Base-by-base conservation (phyloP, 73 alveolate genomes). In the Loxodes magnus region DNA sequence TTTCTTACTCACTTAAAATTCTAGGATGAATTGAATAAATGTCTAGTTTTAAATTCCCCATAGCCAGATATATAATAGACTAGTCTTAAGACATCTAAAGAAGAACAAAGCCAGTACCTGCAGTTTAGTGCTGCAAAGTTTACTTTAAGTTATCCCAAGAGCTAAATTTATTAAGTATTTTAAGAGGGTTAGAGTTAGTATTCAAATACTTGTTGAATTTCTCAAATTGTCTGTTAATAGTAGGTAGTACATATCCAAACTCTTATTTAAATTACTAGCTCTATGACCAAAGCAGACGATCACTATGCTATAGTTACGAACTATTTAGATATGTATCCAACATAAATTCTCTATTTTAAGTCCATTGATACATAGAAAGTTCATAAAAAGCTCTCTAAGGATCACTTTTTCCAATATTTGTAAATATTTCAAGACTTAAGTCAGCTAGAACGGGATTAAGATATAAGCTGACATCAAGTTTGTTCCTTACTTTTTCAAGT, bases 51-150 rank as follows among this genome's bases (percentile, higher is more conserved):
- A n/a, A n/a, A n/a, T n/a, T n/a, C n/a, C n/a, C n/a, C n/a, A n/a
- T n/a, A n/a, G n/a, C n/a, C n/a, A n/a, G n/a, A 48, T 84, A 84
- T 27, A 84, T 54, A 10, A 60, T 51, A 55, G 74, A 63, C 77
- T 67, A 71, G 60, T 84, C 91, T 35, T 64, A 74, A 49, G 77
- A 67, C 67, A 84, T 67, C 66, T 84, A 80, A 7, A 84, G 69
- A 38, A 78, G 60, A 26, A 84, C 67, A 53, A 74, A 84, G 4
- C 87, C 77, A n/a, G 87, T 53, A 39, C 64, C n/a, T n/a, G n/a
- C n/a, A n/a, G n/a, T n/a, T n/a, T n/a, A 54, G 53, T 73, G 61
- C 14, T 92, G 96, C 16, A 84, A 51, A 38, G 61, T 64, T 31
- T 78, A 86, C 59, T 84, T 84, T 20, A 84, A 64, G 38, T 84